phyloP scores from a whole-genome alignment of 2,329 filamentous ascomycete genomes.

The Orbilia javanica region DNA sequence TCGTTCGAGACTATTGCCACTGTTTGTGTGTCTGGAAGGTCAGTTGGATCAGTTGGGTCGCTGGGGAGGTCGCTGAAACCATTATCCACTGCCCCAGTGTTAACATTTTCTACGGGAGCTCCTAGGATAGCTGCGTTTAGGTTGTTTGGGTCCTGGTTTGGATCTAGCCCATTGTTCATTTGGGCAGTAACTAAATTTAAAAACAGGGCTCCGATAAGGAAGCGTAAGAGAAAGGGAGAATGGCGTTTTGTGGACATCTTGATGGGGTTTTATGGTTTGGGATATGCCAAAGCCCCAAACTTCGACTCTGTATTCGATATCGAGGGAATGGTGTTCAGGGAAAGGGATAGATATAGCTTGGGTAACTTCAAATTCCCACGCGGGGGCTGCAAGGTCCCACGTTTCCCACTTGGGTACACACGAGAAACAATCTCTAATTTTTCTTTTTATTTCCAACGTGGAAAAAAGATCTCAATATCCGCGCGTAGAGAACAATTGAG shows the following conservation, averaged over 20 bases:
- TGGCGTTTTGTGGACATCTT: not conserved
- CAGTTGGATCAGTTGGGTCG: not conserved
- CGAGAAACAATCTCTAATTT: not conserved
- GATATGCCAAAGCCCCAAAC: not conserved
- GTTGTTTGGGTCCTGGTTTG: not conserved
- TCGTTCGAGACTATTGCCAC: not conserved
- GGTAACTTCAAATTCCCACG: not conserved
- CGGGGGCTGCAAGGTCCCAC: not conserved
- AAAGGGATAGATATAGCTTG: no score
- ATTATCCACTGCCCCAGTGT: not conserved
- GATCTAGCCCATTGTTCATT: not conserved
- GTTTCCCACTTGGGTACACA: not conserved
- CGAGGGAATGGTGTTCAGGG: no score
- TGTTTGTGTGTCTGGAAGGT: not conserved
- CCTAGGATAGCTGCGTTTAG: not conserved
- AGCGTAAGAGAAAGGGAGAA: not conserved
- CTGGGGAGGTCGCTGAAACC: not conserved
- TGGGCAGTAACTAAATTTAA: constrained; percentile 3
- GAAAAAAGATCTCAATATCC: not conserved
- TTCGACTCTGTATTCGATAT: no score
- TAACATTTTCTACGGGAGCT: not conserved
- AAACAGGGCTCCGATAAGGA: constrained; percentile 9
- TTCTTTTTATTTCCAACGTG: not conserved
- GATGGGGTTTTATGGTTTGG: not conserved
- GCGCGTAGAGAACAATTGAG: not conserved